These are phyloP conservation scores for Solidago caesia DNA, from an alignment of 129 eudicot species.

Conservation along the genomic window DNA sequence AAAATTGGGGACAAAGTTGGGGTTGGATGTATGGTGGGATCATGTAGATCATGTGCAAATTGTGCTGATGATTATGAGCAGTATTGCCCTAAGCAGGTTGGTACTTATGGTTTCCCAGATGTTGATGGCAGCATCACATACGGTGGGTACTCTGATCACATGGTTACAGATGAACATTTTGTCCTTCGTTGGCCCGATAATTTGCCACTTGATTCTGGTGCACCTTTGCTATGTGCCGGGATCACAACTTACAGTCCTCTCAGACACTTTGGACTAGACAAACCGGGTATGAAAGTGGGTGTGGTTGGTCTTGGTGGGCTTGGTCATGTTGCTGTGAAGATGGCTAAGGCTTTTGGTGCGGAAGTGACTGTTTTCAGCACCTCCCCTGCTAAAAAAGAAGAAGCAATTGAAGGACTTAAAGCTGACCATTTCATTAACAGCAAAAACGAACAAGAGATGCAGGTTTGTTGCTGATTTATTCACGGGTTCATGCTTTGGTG, in stretches of 20 bases:
- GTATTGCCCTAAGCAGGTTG: slow-evolving; percentile 45
- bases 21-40: slow-evolving; percentile 70
- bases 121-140: slow-evolving; percentile 53
- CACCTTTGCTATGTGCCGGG: slow-evolving; percentile 66
- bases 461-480: slow-evolving; percentile 13
- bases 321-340: slow-evolving; percentile 61
- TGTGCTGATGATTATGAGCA: slow-evolving; percentile 49
- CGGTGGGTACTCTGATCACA: slow-evolving; percentile 66
- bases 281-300: slow-evolving; percentile 54
- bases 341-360: slow-evolving; percentile 59
- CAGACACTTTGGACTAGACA: slow-evolving; percentile 43
- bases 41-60: slow-evolving; percentile 50
- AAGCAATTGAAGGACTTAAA: slow-evolving; percentile 45
- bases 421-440: slow-evolving; percentile 49
- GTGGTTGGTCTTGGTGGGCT: slow-evolving; percentile 72
- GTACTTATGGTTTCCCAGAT: slow-evolving; percentile 28
- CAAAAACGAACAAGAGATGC: slow-evolving; percentile 37
- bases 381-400: slow-evolving; percentile 41
- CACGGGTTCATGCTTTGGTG: background rate
- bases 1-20: slow-evolving; percentile 80
- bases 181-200: slow-evolving; percentile 55
- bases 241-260: slow-evolving; percentile 57
- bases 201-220: slow-evolving; percentile 52
- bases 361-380: slow-evolving; percentile 64
- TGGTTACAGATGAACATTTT: slow-evolving; percentile 54